Conservation (phyloP, 2,329 filamentous ascomycete species). For the Aspergillus tamarii region DNA sequence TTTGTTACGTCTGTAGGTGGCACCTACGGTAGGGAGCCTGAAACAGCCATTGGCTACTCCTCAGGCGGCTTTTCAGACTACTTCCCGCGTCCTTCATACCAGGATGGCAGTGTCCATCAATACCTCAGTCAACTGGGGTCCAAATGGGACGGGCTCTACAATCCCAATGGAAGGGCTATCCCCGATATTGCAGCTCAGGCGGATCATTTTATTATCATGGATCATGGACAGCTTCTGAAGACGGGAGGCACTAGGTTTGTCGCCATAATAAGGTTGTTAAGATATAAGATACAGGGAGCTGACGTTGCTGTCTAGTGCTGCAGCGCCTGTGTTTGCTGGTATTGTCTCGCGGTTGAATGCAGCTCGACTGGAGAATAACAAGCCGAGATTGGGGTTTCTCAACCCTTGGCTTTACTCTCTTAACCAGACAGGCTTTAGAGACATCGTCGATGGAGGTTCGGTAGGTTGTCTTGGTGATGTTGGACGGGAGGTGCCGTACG, state of each 20-base stretch:
- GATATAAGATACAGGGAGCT: background rate
- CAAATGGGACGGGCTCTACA: constrained; percentile 52
- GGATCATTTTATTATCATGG: constrained; percentile 43
- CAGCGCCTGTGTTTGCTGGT: constrained; percentile 64
- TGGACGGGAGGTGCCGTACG: constrained; percentile 46
- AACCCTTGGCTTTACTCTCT: constrained; percentile 64
- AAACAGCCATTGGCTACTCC: constrained; percentile 58
- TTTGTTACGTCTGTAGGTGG: constrained; percentile 67
- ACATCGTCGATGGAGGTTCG: constrained; percentile 53
- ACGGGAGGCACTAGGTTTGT: constrained; percentile 54
- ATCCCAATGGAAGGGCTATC: constrained; percentile 59
- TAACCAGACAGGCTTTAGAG: constrained; percentile 50
- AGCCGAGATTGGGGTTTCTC: constrained; percentile 60
- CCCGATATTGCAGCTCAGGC: constrained; percentile 66
- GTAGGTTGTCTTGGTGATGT: constrained; percentile 49
- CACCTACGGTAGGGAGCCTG: constrained; percentile 57
- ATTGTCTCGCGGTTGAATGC: constrained; percentile 69
- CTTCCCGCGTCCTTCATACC: constrained; percentile 54
- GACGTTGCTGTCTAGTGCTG: constrained; percentile 45
- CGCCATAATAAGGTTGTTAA: background rate
- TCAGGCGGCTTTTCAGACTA: constrained; percentile 53
- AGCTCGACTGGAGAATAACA: constrained; percentile 59
- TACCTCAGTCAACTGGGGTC: constrained; percentile 50
- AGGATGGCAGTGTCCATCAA: constrained; percentile 46
- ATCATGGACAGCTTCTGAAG: constrained; percentile 38